Percentiles rank a stretch among this genome's conserved stretches.
Conservation (phyloP, 2,329 filamentous ascomycete species). For the Pyrenochaeta sp. region DNA sequence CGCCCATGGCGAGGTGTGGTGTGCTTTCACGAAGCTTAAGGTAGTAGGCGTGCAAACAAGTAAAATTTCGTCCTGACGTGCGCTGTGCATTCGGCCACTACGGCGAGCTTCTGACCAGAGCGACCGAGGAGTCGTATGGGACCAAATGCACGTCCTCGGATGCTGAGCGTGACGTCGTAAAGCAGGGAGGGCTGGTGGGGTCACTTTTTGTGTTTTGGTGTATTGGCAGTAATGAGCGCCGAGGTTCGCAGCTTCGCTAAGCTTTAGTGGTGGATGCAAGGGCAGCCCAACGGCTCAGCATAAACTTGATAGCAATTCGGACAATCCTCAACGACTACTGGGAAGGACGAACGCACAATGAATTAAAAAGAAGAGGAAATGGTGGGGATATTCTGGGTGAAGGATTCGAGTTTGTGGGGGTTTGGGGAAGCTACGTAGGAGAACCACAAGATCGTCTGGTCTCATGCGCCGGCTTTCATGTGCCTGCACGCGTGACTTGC, state of each 20-base stretch:
- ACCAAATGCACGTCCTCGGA: neutral
- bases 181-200: slow-evolving; percentile 13
- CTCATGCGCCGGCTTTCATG: slow-evolving; percentile 12
- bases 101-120: neutral
- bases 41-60: neutral
- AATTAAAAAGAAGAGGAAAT: neutral
- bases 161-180: slow-evolving; percentile 2
- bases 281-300: neutral
- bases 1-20: slow-evolving; percentile 37
- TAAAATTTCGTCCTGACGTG: neutral
- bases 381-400: neutral
- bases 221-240: slow-evolving; percentile 20
- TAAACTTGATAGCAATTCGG: neutral
- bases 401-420: neutral
- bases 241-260: slow-evolving; percentile 29
- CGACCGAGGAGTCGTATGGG: neutral
- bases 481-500: slow-evolving; percentile 26
- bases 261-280: slow-evolving; percentile 12
- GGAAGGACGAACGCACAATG: neutral
- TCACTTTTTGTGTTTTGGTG: slow-evolving; percentile 27
- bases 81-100: neutral
- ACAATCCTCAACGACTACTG: neutral
- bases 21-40: neutral
- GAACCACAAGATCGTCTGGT: neutral
- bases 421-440: neutral